Base-by-base conservation (phyloP, 106 monocot species). In the Allium fistulosum region DNA sequence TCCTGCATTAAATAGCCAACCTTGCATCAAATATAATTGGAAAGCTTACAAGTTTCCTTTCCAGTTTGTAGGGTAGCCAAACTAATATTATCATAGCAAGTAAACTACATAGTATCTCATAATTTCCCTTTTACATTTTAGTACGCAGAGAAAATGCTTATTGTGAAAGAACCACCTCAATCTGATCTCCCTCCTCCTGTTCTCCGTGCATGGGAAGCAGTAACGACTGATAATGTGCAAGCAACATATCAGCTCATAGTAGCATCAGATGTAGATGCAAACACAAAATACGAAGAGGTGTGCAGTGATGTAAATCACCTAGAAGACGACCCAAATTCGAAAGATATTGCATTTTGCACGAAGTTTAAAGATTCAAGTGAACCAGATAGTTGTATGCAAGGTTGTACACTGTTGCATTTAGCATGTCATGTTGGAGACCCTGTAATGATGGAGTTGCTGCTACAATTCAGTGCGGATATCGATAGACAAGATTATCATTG, bases 381-480 rank as follows among this genome's bases (percentile, higher is more conserved):
- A 51, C 74, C 64, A 64, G 84, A 72, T 56, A 53, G 79, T 68
- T 86, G 85, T 82, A 45, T 84, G 72, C 76, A 92, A 65, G 96
- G 96, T 27, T 84, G 86, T 75, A 84, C 88, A 57, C 72, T 84
- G 26, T 65, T 97, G 60, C 96, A 97, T 84, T 80, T 89, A 70
- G 92, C 92, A 45, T 92, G 88, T 69, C 86, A 97, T 74, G 45
- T 73, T 63, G 84, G 83, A 46, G 72, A 84, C 76, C 75, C 84
- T 67, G 78, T 82, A 49, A 92, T 92, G 88, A 10, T 87, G 57
- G 96, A 97, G 68, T 71, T 97, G 56, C 77, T 97, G 63, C 69
- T 97, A 49, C 96, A 88, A 62, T 97, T 89, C 75, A 88, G 96
- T 27, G 91, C 92, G 58, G 82, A 89, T 45, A 86, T 92, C 63